phyloP scores from a whole-genome alignment of 1,139 yeast genomes.

The Geotrichum histeridarum region DNA sequence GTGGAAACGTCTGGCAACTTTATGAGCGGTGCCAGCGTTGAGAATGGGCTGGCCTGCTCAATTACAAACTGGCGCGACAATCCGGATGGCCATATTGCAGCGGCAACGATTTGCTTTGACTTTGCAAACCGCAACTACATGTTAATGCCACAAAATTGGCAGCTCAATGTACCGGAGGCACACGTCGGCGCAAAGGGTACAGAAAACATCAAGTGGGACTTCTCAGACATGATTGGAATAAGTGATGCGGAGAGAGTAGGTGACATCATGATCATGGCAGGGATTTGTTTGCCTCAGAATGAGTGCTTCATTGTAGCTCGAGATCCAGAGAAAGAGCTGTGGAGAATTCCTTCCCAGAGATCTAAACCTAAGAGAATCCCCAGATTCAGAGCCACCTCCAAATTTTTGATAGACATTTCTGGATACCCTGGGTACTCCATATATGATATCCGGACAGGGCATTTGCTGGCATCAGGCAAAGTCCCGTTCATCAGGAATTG shows the following conservation, averaged over 20 bases:
- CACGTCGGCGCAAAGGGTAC: slow-evolving; percentile 2
- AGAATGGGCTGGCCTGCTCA: slow-evolving; percentile 2
- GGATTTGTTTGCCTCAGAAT: neutral
- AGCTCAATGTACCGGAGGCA: neutral
- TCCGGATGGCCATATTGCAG: neutral
- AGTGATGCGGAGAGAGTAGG: slow-evolving; percentile 1
- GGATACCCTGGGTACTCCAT: neutral
- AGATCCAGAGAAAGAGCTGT: slow-evolving; percentile 1
- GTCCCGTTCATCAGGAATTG: neutral
- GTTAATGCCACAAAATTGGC: neutral
- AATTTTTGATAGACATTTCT: neutral
- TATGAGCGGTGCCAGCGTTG: slow-evolving; percentile 9
- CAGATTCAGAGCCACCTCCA: neutral
- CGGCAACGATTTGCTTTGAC: slow-evolving; percentile 7
- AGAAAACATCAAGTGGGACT: slow-evolving; percentile 1
- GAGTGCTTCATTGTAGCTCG: slow-evolving; percentile 8
- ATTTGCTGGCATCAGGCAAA: neutral
- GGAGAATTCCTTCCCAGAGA: slow-evolving; percentile 8
- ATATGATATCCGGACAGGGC: slow-evolving; percentile 1
- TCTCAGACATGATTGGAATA: slow-evolving; percentile 3
- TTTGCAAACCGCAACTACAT: slow-evolving; percentile 5
- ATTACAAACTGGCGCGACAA: slow-evolving; percentile 6
- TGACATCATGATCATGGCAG: slow-evolving; percentile 7
- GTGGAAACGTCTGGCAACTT: slow-evolving; percentile 4
- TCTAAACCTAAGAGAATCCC: neutral